Evolutionary conservation across 2,329 filamentous ascomycete genomes (phyloP).

Genomic region (Epichloe sp.): DNA sequence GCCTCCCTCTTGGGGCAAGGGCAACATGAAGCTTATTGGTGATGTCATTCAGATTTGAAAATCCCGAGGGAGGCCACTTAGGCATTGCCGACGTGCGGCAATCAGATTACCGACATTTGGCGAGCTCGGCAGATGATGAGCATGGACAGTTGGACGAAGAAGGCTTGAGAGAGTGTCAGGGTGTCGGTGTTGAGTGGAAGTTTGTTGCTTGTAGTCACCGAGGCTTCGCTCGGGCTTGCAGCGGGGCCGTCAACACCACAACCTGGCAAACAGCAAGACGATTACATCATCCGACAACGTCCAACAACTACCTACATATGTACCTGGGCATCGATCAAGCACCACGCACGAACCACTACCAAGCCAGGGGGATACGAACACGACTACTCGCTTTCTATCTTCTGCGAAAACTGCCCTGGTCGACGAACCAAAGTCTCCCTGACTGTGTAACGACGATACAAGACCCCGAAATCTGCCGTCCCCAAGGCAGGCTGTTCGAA

Average conservation of each 20-base stretch:
- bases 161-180: neutral
- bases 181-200: conserved; percentile 1
- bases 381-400: neutral
- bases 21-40: conserved; percentile 3
- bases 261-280: neutral
- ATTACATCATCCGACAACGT: neutral
- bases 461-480: neutral
- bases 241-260: neutral
- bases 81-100: conserved; percentile 3
- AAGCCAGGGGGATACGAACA: neutral
- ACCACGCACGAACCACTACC: neutral
- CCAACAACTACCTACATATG: too few species aligned
- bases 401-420: neutral
- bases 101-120: conserved; percentile 1
- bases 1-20: conserved; percentile 6
- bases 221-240: neutral
- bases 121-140: neutral
- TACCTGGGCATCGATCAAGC: conserved; percentile 4
- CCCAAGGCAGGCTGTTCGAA: neutral
- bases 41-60: conserved; percentile 6
- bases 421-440: neutral
- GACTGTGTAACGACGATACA: conserved; percentile 1
- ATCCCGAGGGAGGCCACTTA: neutral
- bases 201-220: conserved; percentile 3
- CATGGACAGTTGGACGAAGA: neutral